Conservation (phyloP, 306 rosid genomes). For the Clitoria ternatea region DNA sequence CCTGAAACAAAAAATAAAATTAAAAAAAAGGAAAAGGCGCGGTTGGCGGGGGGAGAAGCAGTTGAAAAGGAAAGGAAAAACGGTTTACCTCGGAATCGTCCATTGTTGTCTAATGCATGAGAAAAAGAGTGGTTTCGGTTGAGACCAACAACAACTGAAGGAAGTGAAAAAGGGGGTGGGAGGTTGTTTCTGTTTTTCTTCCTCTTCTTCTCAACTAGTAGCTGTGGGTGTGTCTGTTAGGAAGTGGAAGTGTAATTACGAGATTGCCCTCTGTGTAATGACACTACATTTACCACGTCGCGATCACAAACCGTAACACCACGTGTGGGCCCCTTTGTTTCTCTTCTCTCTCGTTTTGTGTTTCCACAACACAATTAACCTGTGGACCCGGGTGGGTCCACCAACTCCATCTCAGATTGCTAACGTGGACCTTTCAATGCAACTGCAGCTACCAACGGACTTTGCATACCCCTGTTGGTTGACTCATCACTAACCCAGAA, state of each 20-base stretch:
- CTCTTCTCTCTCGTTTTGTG: neutral
- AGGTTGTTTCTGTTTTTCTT: constrained; percentile 47
- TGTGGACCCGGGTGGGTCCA: constrained; percentile 9
- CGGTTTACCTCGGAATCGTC: constrained; percentile 50
- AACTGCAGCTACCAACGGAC: neutral
- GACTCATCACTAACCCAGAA: too few species aligned
- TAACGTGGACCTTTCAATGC: constrained; percentile 2
- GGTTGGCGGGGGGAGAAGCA: constrained; percentile 23
- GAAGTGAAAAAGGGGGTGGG: constrained; percentile 20
- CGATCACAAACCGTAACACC: constrained; percentile 26
- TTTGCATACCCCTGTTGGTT: too few species aligned
- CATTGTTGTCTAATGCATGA: constrained; percentile 41
- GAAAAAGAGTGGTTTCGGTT: constrained; percentile 4
- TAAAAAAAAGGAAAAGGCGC: neutral
- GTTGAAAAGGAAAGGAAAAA: constrained; percentile 22
- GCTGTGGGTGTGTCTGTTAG: constrained; percentile 67
- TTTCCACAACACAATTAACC: too few species aligned
- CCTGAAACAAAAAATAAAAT: neutral
- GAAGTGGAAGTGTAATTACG: constrained; percentile 46
- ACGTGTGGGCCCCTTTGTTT: constrained; percentile 14
- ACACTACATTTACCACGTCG: constrained; percentile 41
- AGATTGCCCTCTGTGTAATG: constrained; percentile 31
- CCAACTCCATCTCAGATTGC: neutral
- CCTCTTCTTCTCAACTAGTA: constrained; percentile 22
- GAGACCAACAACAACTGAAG: constrained; percentile 6